Base-by-base conservation (phyloP, 495 filamentous ascomycete species). In the Echria macrotheca region DNA sequence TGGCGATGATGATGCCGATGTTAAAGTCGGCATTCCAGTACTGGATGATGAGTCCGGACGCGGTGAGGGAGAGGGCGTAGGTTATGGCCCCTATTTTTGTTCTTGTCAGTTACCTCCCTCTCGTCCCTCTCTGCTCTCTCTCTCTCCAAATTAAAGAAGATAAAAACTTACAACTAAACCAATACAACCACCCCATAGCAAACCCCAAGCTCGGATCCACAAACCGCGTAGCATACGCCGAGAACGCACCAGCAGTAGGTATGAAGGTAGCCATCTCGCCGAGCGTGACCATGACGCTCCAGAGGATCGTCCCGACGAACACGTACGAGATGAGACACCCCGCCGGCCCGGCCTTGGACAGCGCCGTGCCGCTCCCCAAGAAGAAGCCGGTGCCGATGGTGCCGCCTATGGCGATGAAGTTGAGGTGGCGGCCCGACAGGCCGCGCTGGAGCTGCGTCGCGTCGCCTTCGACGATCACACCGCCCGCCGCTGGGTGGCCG, bases 351-450 rank as follows among this genome's bases (percentile, higher is more conserved):
- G 80, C 72, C 22, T 68, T 75, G 12, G 77, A 71, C 45, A 89
- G 74, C 9, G 81, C 77, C 35, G 66, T 67, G 23, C 85, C 84
- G 44, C 80, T 83, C 47, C 86, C 84, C 19, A 89, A 68, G 69
- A 90, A 89, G 31, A 89, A 70, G 38, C 84, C 85, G 3, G 85
- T 89, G 11, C 85, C 86, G 56, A 89, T 84, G 15, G 84, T 84
- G 41, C 84, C 84, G 56, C 85, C 85, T n/a, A 77, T 61, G 37
- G 73, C 80, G 55, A 85, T 84, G 47, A 86, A 73, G 62, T 85
- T 80, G 52, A 72, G 68, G 46, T 80, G 69, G 17, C 81, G 72
- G 11, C 68, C 78, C 12, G 57, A 60, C 46, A 63, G 43, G 17
- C 48, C 46, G 4, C 60, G 48, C 28, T 60, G 57, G 11, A 63